Percentiles rank a stretch among this genome's conserved stretches.
Conservation (phyloP, 345 rosid genomes). For the Camelina neglecta region DNA sequence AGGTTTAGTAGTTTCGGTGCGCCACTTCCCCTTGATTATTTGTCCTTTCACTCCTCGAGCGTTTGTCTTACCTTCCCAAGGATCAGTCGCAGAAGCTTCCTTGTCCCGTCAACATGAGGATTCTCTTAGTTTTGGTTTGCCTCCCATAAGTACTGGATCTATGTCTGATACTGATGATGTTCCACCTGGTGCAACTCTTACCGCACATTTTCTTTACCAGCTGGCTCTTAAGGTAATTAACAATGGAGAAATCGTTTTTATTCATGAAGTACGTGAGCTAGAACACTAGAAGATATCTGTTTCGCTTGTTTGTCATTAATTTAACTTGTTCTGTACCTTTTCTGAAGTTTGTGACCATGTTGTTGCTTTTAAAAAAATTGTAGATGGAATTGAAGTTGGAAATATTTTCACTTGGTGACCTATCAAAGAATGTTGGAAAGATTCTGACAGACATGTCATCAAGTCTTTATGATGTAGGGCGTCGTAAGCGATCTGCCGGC, state of each 20-base stretch:
- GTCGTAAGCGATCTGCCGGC: conserved; percentile 90
- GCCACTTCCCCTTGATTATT: conserved; percentile 85
- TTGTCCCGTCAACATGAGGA: conserved; percentile 70
- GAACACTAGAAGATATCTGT: conserved; percentile 2
- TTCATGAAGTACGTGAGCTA: conserved; percentile 49
- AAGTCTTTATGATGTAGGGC: conserved; percentile 97
- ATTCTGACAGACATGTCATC: conserved; percentile 96
- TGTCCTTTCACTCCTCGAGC: conserved; percentile 87
- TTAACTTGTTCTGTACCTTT: conserved; percentile 17
- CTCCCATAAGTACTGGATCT: conserved; percentile 71
- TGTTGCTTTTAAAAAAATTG: conserved; percentile 45
- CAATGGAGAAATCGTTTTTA: conserved; percentile 33
- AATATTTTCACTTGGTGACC: conserved; percentile 88
- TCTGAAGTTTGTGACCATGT: conserved; percentile 37
- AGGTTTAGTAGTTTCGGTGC: conserved; percentile 72
- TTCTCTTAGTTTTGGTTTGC: conserved; percentile 87
- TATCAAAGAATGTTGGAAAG: conserved; percentile 90
- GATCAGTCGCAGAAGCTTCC: conserved; percentile 86
- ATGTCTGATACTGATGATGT: conserved; percentile 73
- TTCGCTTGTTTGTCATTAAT: conserved; percentile 1
- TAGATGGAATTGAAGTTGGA: conserved; percentile 99
- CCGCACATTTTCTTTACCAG: conserved; percentile 93
- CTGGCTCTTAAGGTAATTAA: conserved; percentile 76
- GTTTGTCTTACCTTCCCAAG: conserved; percentile 94
- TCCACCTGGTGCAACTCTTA: conserved; percentile 84